phyloP scores from a whole-genome alignment of 495 filamentous ascomycete species.

The Penicillium pulvis region DNA sequence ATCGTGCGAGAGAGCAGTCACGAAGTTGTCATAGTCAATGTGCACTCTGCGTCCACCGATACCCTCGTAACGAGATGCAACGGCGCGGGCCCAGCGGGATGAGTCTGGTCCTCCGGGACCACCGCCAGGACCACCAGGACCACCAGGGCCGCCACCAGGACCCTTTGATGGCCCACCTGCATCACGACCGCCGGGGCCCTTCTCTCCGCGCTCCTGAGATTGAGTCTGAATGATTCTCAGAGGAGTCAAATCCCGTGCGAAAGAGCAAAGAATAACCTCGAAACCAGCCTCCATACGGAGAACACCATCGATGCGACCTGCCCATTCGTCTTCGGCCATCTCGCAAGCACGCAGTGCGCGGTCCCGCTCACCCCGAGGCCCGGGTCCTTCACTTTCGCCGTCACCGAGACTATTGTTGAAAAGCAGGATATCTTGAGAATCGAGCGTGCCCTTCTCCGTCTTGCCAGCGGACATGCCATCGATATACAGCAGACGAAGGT shows the following conservation, averaged over 20 bases:
- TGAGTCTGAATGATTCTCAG: constrained; percentile 34
- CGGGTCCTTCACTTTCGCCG: not conserved
- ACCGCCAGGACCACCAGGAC: constrained; percentile 5
- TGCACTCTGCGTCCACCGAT: constrained; percentile 55
- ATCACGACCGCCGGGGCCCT: constrained; percentile 10
- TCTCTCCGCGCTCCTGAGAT: not conserved
- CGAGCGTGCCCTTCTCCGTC: constrained; percentile 58
- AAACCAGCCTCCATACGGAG: constrained; percentile 71
- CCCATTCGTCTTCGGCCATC: constrained; percentile 48
- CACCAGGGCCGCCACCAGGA: constrained; percentile 1
- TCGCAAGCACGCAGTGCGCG: constrained; percentile 54
- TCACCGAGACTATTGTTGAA: constrained; percentile 30
- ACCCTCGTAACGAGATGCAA: constrained; percentile 58
- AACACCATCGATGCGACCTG: constrained; percentile 57
- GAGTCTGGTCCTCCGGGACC: constrained; percentile 11
- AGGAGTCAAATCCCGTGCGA: constrained; percentile 43
- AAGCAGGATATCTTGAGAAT: constrained; percentile 59
- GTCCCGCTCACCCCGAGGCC: constrained; percentile 34
- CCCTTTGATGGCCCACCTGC: constrained; percentile 18
- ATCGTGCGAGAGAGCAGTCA: constrained; percentile 58
- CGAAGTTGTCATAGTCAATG: constrained; percentile 64
- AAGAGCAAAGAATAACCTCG: constrained; percentile 69
- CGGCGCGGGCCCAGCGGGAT: constrained; percentile 37
- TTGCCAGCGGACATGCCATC: constrained; percentile 65
- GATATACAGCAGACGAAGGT: constrained; percentile 59